Evolutionary conservation across 2,329 filamentous ascomycete genomes (phyloP), one percentile per base, ranked within the genome.

Genomic region (Exophiala alcalophila): DNA sequence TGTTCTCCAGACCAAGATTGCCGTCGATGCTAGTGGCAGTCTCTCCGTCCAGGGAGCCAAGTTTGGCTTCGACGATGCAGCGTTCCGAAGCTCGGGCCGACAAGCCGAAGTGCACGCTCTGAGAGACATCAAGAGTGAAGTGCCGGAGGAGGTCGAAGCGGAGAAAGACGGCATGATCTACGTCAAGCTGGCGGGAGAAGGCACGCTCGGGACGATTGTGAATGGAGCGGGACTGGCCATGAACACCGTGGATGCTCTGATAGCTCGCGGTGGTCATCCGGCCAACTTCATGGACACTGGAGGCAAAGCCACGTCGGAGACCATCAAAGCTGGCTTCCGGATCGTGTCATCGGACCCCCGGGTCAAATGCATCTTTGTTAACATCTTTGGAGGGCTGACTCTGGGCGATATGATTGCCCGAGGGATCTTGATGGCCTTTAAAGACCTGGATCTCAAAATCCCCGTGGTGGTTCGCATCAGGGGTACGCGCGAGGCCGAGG

Each of bases 241-340:
- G 85, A 92, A 92, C 61, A 94, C 88, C 0, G 81, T 90, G 47
- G 89, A 95, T 61, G 84, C 85, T 0, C 77, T 95, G 2, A 72
- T 76, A 2, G 67, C 79, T 9, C 77, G 79, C 40, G 82, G 82
- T 6, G 86, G 86, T 2, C 65, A 71, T 23, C 83, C 83, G 16
- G 80, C 86, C 8, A 95, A 95, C 57, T 94, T 95, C 62, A 73
- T 95, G 40, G 89, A 95, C 61, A 94, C 86, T 0, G 89, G 90
- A 19, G 89, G 89, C 24, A 92, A 94, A 62, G 89, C 89, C 0
- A 95, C 88, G 0, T 78, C 78, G 20, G 80, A 84, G 52, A 94
- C 88, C 0, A 87, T 95, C 54, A 81, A 83, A 59, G 78, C 79
- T 42, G 82, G 80, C 1, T 92, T 94, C 60, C 74, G 81, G 43